These are phyloP conservation scores for Sporothrix brasiliensis DNA, from an alignment of 2,329 filamentous ascomycete species.

Conservation along the genomic window DNA sequence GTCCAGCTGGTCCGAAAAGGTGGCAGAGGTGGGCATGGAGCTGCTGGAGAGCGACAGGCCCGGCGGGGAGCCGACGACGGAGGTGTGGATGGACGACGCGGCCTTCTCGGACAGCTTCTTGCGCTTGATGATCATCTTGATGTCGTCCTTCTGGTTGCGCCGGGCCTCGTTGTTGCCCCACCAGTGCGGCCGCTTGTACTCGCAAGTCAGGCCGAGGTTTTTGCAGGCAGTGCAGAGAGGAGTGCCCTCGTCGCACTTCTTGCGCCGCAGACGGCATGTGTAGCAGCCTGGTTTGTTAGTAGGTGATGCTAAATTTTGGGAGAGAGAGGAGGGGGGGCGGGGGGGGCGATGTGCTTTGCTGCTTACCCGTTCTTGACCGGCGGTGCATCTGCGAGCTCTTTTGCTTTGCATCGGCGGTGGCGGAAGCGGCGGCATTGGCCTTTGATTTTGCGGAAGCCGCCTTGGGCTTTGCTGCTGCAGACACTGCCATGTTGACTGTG, in stretches of 20 bases:
- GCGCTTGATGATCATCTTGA: slow-evolving; percentile 97
- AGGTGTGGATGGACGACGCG: slow-evolving; percentile 37
- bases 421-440: slow-evolving; percentile 48
- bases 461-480: slow-evolving; percentile 63
- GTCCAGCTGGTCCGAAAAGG: slow-evolving; percentile 73
- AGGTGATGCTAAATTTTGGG: not conserved
- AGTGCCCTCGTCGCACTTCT: slow-evolving; percentile 69
- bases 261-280: slow-evolving; percentile 67
- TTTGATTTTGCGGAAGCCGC: slow-evolving; percentile 48
- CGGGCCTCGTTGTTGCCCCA: slow-evolving; percentile 93
- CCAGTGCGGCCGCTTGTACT: slow-evolving; percentile 97
- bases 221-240: slow-evolving; percentile 68
- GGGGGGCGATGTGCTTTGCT: not conserved
- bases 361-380: slow-evolving; percentile 88
- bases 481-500: slow-evolving; percentile 63
- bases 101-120: slow-evolving; percentile 90
- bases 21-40: slow-evolving; percentile 78
- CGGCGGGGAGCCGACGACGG: slow-evolving; percentile 65
- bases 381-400: slow-evolving; percentile 82
- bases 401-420: slow-evolving; percentile 51
- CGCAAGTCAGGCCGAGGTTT: slow-evolving; percentile 80
- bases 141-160: slow-evolving; percentile 84
- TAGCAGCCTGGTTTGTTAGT: slow-evolving; percentile 59
- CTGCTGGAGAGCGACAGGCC: slow-evolving; percentile 65
- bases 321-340: not conserved